These are phyloP conservation scores for Schizonepeta tenuifolia DNA, from an alignment of 257 asterid genomes.

Conservation along the genomic window DNA sequence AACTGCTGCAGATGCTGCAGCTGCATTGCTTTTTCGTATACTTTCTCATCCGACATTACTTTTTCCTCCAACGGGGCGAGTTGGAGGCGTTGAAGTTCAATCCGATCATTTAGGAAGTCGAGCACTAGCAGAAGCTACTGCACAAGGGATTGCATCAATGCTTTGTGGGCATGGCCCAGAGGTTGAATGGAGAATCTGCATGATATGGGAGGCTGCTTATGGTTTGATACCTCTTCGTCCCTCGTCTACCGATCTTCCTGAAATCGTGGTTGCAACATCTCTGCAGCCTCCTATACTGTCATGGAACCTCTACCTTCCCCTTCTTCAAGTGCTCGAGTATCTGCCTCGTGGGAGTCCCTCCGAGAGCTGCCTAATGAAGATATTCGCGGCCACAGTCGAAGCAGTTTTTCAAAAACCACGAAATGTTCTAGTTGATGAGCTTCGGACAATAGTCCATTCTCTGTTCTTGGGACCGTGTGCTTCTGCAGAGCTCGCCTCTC, in stretches of 20 bases:
- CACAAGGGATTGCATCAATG: slow-evolving; percentile 92
- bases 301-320: slow-evolving; percentile 82
- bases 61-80: slow-evolving; percentile 77
- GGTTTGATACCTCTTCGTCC: slow-evolving; percentile 83
- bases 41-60: slow-evolving; percentile 89
- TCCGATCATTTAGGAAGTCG: slow-evolving; percentile 45
- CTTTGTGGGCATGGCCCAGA: slow-evolving; percentile 92
- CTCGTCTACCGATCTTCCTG: slow-evolving; percentile 84
- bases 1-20: slow-evolving; percentile 87
- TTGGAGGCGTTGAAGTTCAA: slow-evolving; percentile 61
- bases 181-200: slow-evolving; percentile 93
- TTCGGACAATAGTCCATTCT: slow-evolving; percentile 87
- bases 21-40: slow-evolving; percentile 88
- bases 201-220: slow-evolving; percentile 96
- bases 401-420: slow-evolving; percentile 70
- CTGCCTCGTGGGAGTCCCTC: slow-evolving; percentile 95
- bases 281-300: slow-evolving; percentile 80
- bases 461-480: slow-evolving; percentile 77
- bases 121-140: slow-evolving; percentile 69
- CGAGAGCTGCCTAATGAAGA: slow-evolving; percentile 84
- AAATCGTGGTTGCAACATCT: slow-evolving; percentile 77
- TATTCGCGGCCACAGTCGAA: slow-evolving; percentile 87
- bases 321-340: slow-evolving; percentile 86
- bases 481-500: slow-evolving; percentile 81
- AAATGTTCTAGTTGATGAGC: slow-evolving; percentile 70